A percentile compares a stretch with the other conserved stretches of the same genome.
These are phyloP conservation scores for Cladosporium sp. DNA, from an alignment of 2,329 filamentous ascomycete species.

Conservation along the genomic window DNA sequence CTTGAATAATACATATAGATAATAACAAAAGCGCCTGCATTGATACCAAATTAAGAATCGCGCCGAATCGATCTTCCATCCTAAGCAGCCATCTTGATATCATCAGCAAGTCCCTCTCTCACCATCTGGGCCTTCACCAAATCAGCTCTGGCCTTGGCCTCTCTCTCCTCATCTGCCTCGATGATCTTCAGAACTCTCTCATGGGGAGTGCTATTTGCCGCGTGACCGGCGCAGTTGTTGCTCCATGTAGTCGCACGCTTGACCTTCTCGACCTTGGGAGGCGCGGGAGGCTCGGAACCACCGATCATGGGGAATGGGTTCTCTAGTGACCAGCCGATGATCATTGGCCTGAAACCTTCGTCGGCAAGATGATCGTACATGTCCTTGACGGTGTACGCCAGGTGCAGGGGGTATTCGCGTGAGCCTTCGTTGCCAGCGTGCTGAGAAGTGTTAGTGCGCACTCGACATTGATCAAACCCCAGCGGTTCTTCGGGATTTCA, in stretches of 20 bases:
- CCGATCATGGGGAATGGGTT: slow-evolving; percentile 34
- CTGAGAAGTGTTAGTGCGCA: slow-evolving; percentile 16
- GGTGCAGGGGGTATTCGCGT: slow-evolving; percentile 28
- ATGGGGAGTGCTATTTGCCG: slow-evolving; percentile 22
- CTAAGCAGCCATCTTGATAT: slow-evolving; percentile 9
- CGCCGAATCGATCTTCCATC: not conserved
- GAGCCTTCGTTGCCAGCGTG: slow-evolving; percentile 28
- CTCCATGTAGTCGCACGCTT: slow-evolving; percentile 24
- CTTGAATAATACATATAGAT: not conserved
- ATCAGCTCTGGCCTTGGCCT: slow-evolving; percentile 23
- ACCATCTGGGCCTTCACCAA: slow-evolving; percentile 9
- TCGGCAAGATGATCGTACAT: slow-evolving; percentile 30
- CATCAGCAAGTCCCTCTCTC: slow-evolving; percentile 3
- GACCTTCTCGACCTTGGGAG: slow-evolving; percentile 21
- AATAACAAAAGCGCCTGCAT: not conserved
- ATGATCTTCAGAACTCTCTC: slow-evolving; percentile 33
- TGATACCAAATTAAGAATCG: not conserved
- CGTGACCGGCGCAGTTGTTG: slow-evolving; percentile 25
- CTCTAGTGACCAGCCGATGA: slow-evolving; percentile 30
- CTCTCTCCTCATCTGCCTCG: slow-evolving; percentile 27
- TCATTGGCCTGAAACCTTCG: slow-evolving; percentile 30
- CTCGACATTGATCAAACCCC: too few species aligned
- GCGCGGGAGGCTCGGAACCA: slow-evolving; percentile 26
- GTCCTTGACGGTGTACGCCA: slow-evolving; percentile 27
- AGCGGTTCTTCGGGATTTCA: not conserved